Conservation (phyloP, 768 basidiomycete species). For the Boletus vermiculosoides region DNA sequence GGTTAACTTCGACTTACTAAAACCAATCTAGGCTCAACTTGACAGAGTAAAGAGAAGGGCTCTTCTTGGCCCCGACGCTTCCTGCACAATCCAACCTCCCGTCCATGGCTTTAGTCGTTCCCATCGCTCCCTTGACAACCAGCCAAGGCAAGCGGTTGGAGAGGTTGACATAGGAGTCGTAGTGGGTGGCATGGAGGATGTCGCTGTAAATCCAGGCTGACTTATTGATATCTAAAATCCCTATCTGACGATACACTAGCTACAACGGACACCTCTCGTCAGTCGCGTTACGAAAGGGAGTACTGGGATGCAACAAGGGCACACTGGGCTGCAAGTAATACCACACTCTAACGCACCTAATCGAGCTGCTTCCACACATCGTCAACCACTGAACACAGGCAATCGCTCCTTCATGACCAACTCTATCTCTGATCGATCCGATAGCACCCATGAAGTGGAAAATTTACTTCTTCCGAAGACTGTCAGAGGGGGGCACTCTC, state of each 20-base stretch:
- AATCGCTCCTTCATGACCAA: conserved; percentile 46
- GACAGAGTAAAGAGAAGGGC: conserved; percentile 84
- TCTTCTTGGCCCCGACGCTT: conserved; percentile 50
- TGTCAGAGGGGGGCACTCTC: conserved; percentile 17
- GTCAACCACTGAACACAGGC: conserved; percentile 42
- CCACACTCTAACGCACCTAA: conserved; percentile 25
- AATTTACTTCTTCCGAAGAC: conserved; percentile 46
- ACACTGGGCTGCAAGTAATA: conserved; percentile 30
- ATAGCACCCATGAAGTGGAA: conserved; percentile 74
- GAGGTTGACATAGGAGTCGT: conserved; percentile 52
- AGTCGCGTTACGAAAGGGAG: conserved; percentile 42
- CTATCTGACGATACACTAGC: conserved; percentile 38
- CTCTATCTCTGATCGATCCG: conserved; percentile 56
- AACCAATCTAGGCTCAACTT: conserved; percentile 54
- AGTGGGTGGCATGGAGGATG: conserved; percentile 64
- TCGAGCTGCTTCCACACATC: conserved; percentile 30
- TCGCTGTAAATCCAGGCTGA: conserved; percentile 42
- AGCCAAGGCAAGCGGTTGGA: conserved; percentile 17
- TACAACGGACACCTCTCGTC: conserved; percentile 67
- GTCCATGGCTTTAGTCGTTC: conserved; percentile 16
- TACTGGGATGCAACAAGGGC: conserved; percentile 34
- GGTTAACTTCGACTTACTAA: not conserved
- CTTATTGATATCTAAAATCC: not conserved
- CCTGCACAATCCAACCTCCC: conserved; percentile 16
- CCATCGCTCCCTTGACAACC: conserved; percentile 20